These are phyloP conservation scores for Neurospora sp. DNA, from an alignment of 2,329 filamentous ascomycete genomes.

Conservation along the genomic window DNA sequence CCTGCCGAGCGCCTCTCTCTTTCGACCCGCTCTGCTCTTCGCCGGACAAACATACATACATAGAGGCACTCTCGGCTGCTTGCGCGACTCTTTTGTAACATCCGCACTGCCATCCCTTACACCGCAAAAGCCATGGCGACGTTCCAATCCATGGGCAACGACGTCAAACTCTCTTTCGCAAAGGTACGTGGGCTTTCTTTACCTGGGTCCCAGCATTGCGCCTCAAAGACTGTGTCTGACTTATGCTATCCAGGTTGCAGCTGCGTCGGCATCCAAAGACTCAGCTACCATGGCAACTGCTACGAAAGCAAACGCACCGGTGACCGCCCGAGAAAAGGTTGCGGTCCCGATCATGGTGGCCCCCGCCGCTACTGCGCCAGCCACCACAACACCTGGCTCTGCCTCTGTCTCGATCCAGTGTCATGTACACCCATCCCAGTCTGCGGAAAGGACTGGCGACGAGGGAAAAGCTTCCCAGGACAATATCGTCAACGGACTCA, in stretches of 20 bases:
- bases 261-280: constrained; percentile 31
- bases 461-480: constrained; percentile 5
- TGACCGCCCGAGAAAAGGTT: constrained; percentile 12
- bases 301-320: constrained; percentile 14
- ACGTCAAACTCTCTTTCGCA: constrained; percentile 59
- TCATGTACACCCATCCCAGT: constrained; percentile 1
- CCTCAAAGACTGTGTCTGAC: background rate
- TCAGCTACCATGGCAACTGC: constrained; percentile 16
- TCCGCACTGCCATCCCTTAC: constrained; percentile 3
- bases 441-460: constrained; percentile 1
- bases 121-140: constrained; percentile 32
- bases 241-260: constrained; percentile 33
- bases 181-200: constrained; percentile 43
- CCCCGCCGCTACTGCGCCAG: background rate
- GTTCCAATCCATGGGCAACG: constrained; percentile 33
- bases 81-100: background rate
- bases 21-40: constrained; percentile 11
- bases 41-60: constrained; percentile 16
- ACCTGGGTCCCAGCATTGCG: background rate
- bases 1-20: constrained; percentile 3
- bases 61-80: constrained; percentile 2
- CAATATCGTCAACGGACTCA: constrained; percentile 22
- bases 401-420: background rate
- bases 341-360: background rate
- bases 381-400: background rate